Evolutionary conservation across 139 green algal species (phyloP).

Genomic region (Chlorella ohadii): DNA sequence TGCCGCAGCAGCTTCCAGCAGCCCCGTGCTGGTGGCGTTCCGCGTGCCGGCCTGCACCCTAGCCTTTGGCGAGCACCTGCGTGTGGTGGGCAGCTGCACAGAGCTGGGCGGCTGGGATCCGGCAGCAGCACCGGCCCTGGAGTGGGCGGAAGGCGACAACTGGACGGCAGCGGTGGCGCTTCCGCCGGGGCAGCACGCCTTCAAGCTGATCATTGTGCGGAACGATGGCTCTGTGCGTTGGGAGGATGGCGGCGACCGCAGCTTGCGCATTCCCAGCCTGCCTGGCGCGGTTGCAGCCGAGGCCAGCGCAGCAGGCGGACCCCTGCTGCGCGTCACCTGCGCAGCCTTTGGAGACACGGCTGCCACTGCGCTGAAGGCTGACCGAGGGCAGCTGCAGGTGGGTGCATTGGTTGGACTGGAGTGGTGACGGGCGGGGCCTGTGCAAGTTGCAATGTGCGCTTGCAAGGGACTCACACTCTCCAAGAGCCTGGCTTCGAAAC

Average conservation of each 20-base stretch:
- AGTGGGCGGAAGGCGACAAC: conserved; percentile 59
- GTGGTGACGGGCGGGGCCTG: too few species aligned
- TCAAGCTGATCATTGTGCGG: conserved; percentile 44
- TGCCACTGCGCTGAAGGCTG: too few species aligned
- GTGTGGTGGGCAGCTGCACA: conserved; percentile 46
- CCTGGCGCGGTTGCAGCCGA: not conserved
- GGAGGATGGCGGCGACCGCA: conserved; percentile 71
- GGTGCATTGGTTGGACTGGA: too few species aligned
- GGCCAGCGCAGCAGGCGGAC: not conserved
- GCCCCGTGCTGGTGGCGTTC: not conserved
- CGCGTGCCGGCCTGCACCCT: conserved; percentile 4
- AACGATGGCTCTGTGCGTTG: conserved; percentile 32
- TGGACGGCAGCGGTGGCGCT: conserved; percentile 50
- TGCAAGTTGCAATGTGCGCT: too few species aligned
- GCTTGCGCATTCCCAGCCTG: conserved; percentile 57
- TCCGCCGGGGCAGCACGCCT: conserved; percentile 40
- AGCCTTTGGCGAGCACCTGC: conserved; percentile 17
- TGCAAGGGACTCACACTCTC: too few species aligned
- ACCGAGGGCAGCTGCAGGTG: too few species aligned
- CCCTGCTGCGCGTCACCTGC: not conserved
- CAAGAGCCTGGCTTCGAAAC: too few species aligned
- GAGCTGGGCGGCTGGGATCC: conserved; percentile 51
- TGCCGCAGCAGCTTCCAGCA: too few species aligned
- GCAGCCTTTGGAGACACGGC: not conserved
- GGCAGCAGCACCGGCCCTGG: conserved; percentile 28